Evolutionary conservation across 768 basidiomycete genomes (phyloP).

Genomic region (Serendipita vermifera): DNA sequence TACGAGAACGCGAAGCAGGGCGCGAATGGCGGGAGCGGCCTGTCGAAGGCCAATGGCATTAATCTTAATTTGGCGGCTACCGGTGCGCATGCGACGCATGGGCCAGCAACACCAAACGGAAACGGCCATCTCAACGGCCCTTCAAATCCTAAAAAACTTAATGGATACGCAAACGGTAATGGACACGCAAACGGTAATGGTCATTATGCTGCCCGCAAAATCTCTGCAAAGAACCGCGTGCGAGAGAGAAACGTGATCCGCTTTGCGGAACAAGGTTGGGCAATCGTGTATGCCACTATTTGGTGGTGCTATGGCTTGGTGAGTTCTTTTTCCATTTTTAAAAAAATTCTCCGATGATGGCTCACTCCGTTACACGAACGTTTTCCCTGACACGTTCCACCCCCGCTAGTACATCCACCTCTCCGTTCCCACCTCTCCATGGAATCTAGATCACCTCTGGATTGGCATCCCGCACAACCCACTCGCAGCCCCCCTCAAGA

Average conservation of each 20-base stretch:
- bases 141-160: not conserved
- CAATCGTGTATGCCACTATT: constrained; percentile 60
- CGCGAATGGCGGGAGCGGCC: constrained; percentile 28
- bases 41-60: too few relatives aligned
- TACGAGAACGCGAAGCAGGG: constrained; percentile 14
- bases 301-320: constrained; percentile 76
- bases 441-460: constrained; percentile 62
- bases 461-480: constrained; percentile 68
- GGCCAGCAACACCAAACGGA: constrained; percentile 18
- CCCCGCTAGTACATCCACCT: constrained; percentile 60
- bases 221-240: constrained; percentile 28
- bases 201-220: constrained; percentile 2
- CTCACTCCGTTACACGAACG: constrained; percentile 11
- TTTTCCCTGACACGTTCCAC: constrained; percentile 12
- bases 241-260: constrained; percentile 63
- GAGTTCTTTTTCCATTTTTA: constrained; percentile 28
- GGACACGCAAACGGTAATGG: not conserved
- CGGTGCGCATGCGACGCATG: constrained; percentile 22
- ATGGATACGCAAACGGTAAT: too few relatives aligned
- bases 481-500: constrained; percentile 68
- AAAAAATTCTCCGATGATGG: constrained; percentile 8
- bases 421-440: constrained; percentile 50
- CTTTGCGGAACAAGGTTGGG: constrained; percentile 96
- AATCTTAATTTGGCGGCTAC: constrained; percentile 19
- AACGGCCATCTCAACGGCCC: constrained; percentile 14